phyloP scores from a whole-genome alignment of 1,284 basidiomycete species.

The Veloboletus limbatus region DNA sequence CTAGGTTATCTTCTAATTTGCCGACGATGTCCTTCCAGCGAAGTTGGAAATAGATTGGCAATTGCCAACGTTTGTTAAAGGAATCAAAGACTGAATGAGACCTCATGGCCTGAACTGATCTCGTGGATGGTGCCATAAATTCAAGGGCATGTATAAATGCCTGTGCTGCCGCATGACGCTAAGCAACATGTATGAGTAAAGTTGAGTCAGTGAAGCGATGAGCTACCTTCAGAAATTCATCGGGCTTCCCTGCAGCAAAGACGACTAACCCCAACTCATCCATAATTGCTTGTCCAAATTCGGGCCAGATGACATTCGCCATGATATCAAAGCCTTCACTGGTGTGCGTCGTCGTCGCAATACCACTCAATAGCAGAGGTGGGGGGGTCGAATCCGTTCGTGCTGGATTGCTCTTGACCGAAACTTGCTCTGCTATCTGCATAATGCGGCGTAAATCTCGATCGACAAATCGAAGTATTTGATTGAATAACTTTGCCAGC shows the following conservation, averaged over 20 bases:
- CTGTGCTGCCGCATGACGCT: constrained; percentile 84
- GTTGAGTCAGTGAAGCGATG: neutral
- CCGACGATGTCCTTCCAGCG: constrained; percentile 94
- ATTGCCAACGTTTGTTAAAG: constrained; percentile 89
- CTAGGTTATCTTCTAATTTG: constrained; percentile 67
- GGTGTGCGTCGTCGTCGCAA: constrained; percentile 3
- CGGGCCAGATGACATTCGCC: constrained; percentile 86
- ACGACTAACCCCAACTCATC: constrained; percentile 79
- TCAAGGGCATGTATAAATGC: constrained; percentile 86
- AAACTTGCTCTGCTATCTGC: constrained; percentile 70
- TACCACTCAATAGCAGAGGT: neutral
- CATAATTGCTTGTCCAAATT: constrained; percentile 76
- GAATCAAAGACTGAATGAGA: constrained; percentile 64
- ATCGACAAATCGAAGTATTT: constrained; percentile 77
- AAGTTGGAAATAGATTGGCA: constrained; percentile 95
- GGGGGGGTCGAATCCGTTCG: constrained; percentile 17
- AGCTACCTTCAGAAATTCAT: constrained; percentile 81
- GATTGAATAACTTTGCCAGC: constrained; percentile 76
- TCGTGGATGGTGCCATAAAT: constrained; percentile 73
- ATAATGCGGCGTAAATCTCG: constrained; percentile 70
- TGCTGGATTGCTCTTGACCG: constrained; percentile 43
- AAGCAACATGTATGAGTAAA: constrained; percentile 8
- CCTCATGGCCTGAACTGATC: constrained; percentile 70
- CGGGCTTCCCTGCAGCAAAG: constrained; percentile 88
- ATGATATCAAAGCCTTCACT: constrained; percentile 72